Evolutionary conservation across 176 grass and related monocot genomes (phyloP).

Genomic region (Microstegium vimineum): DNA sequence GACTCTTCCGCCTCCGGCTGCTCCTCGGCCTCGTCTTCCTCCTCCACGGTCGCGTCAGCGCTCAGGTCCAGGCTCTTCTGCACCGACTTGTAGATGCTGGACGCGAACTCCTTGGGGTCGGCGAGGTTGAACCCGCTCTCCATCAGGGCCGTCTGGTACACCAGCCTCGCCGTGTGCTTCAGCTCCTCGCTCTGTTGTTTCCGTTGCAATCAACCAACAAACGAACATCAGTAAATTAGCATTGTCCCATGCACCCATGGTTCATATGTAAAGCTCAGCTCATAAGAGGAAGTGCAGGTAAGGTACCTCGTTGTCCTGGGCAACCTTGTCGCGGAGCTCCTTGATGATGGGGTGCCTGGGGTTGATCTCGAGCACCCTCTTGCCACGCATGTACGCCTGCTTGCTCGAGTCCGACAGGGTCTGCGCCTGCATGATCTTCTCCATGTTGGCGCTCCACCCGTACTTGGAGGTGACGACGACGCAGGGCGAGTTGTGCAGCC

Average conservation of each 20-base stretch:
- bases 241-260: not conserved
- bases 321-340: slow-evolving; percentile 85
- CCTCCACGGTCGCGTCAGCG: slow-evolving; percentile 51
- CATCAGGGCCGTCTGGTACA: slow-evolving; percentile 94
- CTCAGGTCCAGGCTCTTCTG: slow-evolving; percentile 93
- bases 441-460: slow-evolving; percentile 95
- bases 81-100: slow-evolving; percentile 92
- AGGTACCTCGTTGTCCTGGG: slow-evolving; percentile 66
- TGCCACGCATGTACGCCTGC: slow-evolving; percentile 90
- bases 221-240: not conserved
- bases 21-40: slow-evolving; percentile 79
- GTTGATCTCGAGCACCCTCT: slow-evolving; percentile 93
- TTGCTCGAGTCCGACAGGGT: slow-evolving; percentile 79
- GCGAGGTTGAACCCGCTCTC: slow-evolving; percentile 83
- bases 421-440: slow-evolving; percentile 98
- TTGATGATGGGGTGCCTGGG: slow-evolving; percentile 94
- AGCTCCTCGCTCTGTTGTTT: slow-evolving; percentile 46
- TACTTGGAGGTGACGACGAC: slow-evolving; percentile 87
- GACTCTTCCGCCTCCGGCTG: slow-evolving; percentile 58
- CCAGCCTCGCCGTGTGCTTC: slow-evolving; percentile 70
- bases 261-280: not conserved
- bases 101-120: slow-evolving; percentile 82
- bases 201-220: not conserved
- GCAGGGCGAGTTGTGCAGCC: slow-evolving; percentile 76
- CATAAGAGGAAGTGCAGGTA: not conserved